Evolutionary conservation across 176 grass and related monocot species (phyloP).

Genomic region (Metroxylon sagu): DNA sequence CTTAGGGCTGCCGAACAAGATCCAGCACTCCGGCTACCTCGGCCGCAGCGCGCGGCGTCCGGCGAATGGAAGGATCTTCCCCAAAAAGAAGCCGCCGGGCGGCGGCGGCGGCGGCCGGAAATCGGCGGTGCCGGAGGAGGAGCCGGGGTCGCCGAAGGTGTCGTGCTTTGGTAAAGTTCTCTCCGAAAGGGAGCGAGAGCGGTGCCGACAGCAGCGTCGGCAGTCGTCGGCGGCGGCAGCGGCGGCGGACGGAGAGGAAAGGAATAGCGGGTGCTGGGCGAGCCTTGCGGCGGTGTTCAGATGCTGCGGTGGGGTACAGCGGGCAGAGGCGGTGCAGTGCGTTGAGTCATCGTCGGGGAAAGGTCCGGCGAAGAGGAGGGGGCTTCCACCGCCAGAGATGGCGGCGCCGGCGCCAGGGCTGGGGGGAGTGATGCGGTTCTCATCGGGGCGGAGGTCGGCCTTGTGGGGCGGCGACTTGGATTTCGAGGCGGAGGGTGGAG

Average conservation of each 20-base stretch:
- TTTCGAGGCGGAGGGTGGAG: conserved; percentile 2
- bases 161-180: conserved; percentile 93
- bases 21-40: conserved; percentile 24
- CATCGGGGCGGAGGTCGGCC: conserved; percentile 45
- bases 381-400: not conserved
- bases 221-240: not conserved
- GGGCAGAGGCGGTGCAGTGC: conserved; percentile 15
- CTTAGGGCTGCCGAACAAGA: conserved; percentile 51
- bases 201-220: conserved; percentile 5
- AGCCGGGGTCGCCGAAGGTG: conserved; percentile 71
- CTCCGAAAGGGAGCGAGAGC: conserved; percentile 34
- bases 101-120: conserved; percentile 27
- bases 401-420: conserved; percentile 22
- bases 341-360: conserved; percentile 1
- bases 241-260: not conserved
- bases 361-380: not conserved
- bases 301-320: not conserved
- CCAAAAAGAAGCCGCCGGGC: conserved; percentile 45
- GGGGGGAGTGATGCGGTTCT: conserved; percentile 48
- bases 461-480: conserved; percentile 38
- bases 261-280: conserved; percentile 33
- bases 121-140: conserved; percentile 42
- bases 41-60: conserved; percentile 20
- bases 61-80: conserved; percentile 40
- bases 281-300: conserved; percentile 31